phyloP scores from a whole-genome alignment of 179 eudicot genomes.

The Gypsophila paniculata region DNA sequence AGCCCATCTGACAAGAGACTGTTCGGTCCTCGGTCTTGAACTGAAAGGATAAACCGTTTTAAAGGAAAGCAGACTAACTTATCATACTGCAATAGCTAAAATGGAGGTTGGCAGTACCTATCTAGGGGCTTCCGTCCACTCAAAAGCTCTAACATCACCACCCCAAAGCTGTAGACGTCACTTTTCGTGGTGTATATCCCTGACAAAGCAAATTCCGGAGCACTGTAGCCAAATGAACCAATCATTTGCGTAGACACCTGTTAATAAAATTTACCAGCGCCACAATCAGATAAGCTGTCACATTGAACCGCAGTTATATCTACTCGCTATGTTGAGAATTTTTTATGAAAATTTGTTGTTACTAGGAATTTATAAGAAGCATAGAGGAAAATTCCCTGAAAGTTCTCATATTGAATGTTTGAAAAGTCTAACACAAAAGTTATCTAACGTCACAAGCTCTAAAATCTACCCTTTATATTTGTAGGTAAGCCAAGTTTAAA shows the following conservation, averaged over 20 bases:
- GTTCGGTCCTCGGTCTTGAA: constrained; percentile 79
- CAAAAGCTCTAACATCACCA: constrained; percentile 83
- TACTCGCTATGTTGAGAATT: neutral
- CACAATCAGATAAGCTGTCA: constrained; percentile 2
- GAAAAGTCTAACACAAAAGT: no score
- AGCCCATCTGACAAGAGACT: constrained; percentile 85
- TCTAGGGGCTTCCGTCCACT: constrained; percentile 82
- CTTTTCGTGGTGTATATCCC: constrained; percentile 79
- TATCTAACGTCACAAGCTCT: no score
- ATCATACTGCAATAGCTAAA: neutral
- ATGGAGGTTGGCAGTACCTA: constrained; percentile 41
- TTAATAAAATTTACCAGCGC: constrained; percentile 12
- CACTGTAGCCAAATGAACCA: constrained; percentile 90
- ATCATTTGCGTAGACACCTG: constrained; percentile 87
- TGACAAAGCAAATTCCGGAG: constrained; percentile 87
- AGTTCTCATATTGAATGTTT: no score
- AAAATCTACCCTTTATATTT: no score
- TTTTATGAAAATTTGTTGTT: neutral
- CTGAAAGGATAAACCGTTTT: constrained; percentile 31
- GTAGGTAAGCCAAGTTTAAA: no score
- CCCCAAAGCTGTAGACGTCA: constrained; percentile 88
- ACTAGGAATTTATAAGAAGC: neutral
- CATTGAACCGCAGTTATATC: neutral
- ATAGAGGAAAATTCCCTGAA: no score
- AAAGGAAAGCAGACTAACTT: constrained; percentile 1